Base-by-base conservation (phyloP, 805 yeast genomes). In the Metschnikowia colocasiae region DNA sequence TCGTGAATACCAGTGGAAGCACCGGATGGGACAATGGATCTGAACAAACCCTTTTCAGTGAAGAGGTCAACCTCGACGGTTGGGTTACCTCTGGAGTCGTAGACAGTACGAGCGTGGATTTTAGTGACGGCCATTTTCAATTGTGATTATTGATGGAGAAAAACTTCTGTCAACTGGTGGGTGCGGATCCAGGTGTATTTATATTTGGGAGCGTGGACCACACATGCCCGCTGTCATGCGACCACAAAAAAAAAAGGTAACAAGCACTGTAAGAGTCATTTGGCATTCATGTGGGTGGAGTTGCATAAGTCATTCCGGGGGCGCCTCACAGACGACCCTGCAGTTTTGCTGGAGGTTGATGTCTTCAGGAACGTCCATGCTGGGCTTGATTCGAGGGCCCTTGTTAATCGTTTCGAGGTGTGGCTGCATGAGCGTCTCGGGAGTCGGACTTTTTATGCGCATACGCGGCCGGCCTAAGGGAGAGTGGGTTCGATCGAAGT, bases 51-150 rank as follows among this genome's bases (percentile, higher is more conserved):
- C 68, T 87, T 82, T 56, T 80, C 92, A 68, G 99, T 92, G 81
- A 85, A 78, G 65, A 92, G 67, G 69, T 94, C 98, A 61, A 94
- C 98, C 83, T 94, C 98, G 64, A 94, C 99, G 62, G 99, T 92
- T 79, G 99, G 99, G 85, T 92, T 94, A 78, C 98, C 98, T 79
- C 99, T 89, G 65, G 98, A 92, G 80, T 92, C 99, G 85, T 94
- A 92, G 76, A 92, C 96, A 82, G 83, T 86, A 79, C 99, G 91
- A 66, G 98, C 87, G 75, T 79, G 83, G 63, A 91, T 77, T 76
- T 92, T 91, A 61, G 87, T 73, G 66, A 88, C 81, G 62, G 96
- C 85, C 96, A 88, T 88, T 70, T 47, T 69, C 48, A 23, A 35
- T 35, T 41, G 42, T 36, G 45, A 23, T 43, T 41, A 39, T 31